Evolutionary conservation across 176 grass and related monocot species (phyloP).

Genomic region (Melocanna baccifera): DNA sequence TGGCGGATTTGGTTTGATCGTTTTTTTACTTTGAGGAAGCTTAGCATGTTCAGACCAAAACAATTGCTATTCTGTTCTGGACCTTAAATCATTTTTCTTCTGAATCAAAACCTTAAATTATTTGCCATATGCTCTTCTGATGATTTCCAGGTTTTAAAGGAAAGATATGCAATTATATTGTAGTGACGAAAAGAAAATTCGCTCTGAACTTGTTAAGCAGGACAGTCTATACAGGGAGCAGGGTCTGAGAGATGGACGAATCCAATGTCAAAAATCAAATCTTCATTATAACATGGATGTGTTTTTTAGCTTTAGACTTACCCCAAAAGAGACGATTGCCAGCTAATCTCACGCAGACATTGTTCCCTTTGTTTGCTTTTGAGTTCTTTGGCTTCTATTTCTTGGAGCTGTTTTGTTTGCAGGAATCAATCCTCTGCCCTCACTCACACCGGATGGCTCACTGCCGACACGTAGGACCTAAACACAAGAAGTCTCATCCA

Average conservation of each 20-base stretch:
- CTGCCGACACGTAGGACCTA: constrained; percentile 46
- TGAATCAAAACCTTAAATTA: not conserved
- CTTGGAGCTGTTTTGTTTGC: constrained; percentile 53
- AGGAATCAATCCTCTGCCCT: constrained; percentile 59
- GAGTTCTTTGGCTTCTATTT: constrained; percentile 44
- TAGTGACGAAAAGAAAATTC: constrained; percentile 10
- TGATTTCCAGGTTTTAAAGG: constrained; percentile 20
- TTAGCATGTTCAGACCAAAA: constrained; percentile 29
- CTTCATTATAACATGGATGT: constrained; percentile 48
- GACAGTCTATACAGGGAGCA: constrained; percentile 38
- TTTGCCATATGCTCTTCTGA: not conserved
- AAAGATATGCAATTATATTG: not conserved
- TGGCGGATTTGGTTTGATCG: constrained; percentile 28
- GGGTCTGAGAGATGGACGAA: constrained; percentile 31
- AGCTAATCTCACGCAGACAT: constrained; percentile 51
- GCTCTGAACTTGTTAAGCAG: constrained; percentile 22
- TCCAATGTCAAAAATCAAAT: constrained; percentile 40
- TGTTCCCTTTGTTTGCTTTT: constrained; percentile 55
- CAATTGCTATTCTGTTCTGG: not conserved
- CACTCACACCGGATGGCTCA: constrained; percentile 9
- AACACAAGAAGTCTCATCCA: constrained; percentile 22
- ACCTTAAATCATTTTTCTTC: not conserved
- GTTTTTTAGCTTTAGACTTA: constrained; percentile 48
- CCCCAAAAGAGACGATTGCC: constrained; percentile 65
- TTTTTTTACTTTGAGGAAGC: constrained; percentile 40